These are phyloP conservation scores for Suillus placidus DNA, from an alignment of 768 basidiomycete genomes.

Conservation along the genomic window DNA sequence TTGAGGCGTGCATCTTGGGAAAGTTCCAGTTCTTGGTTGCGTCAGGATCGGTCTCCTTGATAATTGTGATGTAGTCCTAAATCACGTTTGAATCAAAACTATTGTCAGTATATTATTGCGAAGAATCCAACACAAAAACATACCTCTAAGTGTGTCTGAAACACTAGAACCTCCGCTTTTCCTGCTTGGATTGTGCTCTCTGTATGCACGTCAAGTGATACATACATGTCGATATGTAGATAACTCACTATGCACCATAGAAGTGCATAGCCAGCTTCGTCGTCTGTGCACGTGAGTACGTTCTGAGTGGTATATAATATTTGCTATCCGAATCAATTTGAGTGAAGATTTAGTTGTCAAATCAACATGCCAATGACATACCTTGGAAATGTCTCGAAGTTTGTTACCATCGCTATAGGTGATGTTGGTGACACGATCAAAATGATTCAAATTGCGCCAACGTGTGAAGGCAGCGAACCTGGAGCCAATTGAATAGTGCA, in stretches of 20 bases:
- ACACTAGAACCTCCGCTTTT: slow-evolving; percentile 15
- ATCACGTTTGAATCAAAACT: too few species aligned
- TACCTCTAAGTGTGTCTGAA: too few species aligned
- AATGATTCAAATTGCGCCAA: slow-evolving; percentile 39
- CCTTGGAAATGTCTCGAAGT: slow-evolving; percentile 40
- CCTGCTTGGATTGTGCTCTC: slow-evolving; percentile 27
- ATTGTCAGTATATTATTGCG: too few species aligned
- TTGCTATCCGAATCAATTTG: slow-evolving; percentile 23
- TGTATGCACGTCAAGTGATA: slow-evolving; percentile 35
- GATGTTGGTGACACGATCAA: slow-evolving; percentile 25
- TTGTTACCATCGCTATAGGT: slow-evolving; percentile 39
- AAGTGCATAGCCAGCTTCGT: slow-evolving; percentile 24
- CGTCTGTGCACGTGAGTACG: slow-evolving; percentile 18
- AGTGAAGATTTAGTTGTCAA: background rate
- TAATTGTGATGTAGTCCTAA: background rate
- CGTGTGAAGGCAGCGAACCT: slow-evolving; percentile 32
- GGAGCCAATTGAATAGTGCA: background rate
- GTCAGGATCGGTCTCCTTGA: background rate
- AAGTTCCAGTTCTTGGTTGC: slow-evolving; percentile 6
- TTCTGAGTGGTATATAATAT: slow-evolving; percentile 32
- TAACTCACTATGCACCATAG: slow-evolving; percentile 34
- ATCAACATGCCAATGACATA: slow-evolving; percentile 18
- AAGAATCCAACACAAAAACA: too few species aligned
- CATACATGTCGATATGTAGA: slow-evolving; percentile 33
- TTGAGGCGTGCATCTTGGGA: background rate